Base-by-base conservation (phyloP, 169 alveolate species). In the Babesia bovis region DNA sequence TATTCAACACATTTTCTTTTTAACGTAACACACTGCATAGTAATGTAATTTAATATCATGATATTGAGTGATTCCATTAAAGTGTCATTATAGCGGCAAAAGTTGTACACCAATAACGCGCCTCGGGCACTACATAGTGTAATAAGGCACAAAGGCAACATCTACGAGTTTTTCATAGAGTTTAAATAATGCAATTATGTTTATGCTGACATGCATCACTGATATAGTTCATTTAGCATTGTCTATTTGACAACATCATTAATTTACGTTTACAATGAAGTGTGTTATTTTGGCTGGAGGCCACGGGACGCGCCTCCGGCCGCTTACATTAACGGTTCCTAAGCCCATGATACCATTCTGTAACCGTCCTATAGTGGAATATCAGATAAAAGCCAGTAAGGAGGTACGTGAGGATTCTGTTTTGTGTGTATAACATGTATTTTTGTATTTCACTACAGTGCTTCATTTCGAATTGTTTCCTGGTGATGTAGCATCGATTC, bases 261-360 rank as follows among this genome's bases (percentile, higher is more conserved):
- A 36, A 10, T 38, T 35, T 3, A 23, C 56, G 6, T 2, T 25
- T 23, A 70, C 66, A 58, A 97, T 96, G 99, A 97, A 97, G 90
- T 98, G 98, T 15, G 86, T 97, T 28, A 94, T 97, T 47, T 87
- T 97, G 42, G 98, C 97, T 23, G 99, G 99, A 19, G 99, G 99
- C 33, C 96, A 91, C 83, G 99, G 99, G 33, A 96, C 99, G 28
- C 90, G 99, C 61, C 95, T 97, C 41, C 91, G 99, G 59, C 99
- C 99, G 30, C 91, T 97, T 56, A 97, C 99, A 42, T 91, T 97
- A 44, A 84, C 97, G 25, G 94, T 92, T 21, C 99, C 99, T 4
- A 97, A 97, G 82, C 98, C 99, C 0, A 67, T 97, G 41, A 93
- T 97, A 44, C 97, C 95, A 65, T 96, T 97, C 85, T 96, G 98